Conservation (phyloP, 768 basidiomycete genomes). For the Hypholoma sublateritium region DNA sequence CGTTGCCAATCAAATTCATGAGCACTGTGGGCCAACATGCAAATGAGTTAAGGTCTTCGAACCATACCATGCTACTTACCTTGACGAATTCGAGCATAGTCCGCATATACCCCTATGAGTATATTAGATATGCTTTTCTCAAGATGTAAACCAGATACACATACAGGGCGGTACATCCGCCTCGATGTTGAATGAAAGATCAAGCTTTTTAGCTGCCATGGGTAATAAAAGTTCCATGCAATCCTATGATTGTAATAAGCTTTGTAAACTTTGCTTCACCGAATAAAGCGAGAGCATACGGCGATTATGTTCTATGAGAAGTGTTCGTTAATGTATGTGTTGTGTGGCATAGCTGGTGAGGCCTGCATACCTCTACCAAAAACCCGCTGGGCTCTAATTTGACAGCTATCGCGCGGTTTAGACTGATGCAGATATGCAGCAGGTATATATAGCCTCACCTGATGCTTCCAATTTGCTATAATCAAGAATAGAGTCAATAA, state of each 20-base stretch:
- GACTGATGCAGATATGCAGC: background rate
- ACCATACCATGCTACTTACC: slow-evolving; percentile 31
- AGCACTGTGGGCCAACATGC: slow-evolving; percentile 41
- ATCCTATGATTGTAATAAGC: slow-evolving; percentile 41
- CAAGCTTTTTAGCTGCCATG: slow-evolving; percentile 74
- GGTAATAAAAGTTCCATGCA: slow-evolving; percentile 76
- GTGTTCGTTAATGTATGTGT: background rate
- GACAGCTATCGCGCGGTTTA: slow-evolving; percentile 41
- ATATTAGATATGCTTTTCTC: background rate
- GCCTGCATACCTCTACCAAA: slow-evolving; percentile 50
- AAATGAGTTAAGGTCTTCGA: background rate
- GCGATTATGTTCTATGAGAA: slow-evolving; percentile 60
- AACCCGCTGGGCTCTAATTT: slow-evolving; percentile 71
- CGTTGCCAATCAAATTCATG: slow-evolving; percentile 79
- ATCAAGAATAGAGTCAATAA: slow-evolving; percentile 78
- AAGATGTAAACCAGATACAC: slow-evolving; percentile 11
- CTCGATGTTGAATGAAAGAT: slow-evolving; percentile 72
- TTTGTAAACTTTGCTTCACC: background rate
- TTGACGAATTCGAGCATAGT: slow-evolving; percentile 75
- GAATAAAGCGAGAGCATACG: slow-evolving; percentile 32
- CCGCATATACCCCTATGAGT: slow-evolving; percentile 61
- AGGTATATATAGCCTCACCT: slow-evolving; percentile 32
- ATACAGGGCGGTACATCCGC: slow-evolving; percentile 63
- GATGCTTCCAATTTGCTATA: slow-evolving; percentile 81
- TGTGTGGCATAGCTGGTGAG: background rate